Evolutionary conservation across 352 stramenopile species (phyloP), one percentile per base, ranked within the genome.

Genomic region (Phytophthora megakarya): DNA sequence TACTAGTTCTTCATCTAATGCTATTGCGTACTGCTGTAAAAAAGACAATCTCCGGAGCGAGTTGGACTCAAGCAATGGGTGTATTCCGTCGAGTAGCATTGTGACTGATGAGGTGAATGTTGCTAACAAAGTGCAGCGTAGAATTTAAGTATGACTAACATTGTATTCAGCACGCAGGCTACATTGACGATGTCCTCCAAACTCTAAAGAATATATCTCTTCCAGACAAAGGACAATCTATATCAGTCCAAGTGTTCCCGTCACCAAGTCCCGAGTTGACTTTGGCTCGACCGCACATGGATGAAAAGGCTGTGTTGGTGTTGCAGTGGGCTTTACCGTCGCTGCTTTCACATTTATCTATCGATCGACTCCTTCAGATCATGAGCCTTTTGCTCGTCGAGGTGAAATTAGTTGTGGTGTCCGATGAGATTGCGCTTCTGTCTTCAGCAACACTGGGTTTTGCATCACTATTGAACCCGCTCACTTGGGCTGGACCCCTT

Each of bases 361-460:
- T 84, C 28, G 70, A 84, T 35, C 55, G 65, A 3, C 52, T 81
- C 7, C 65, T 86, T 16, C 70, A 75, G n/a, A 71, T 84, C 42
- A 28, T 84, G 30, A 70, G 65, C 15, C 48, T 81, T 9, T 43
- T 86, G 30, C 54, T 86, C 19, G 40, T 78, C 12, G 78, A 86
- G 53, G 79, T 84, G 68, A 86, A 86, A 33, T 59, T 86, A 13
- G 73, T 86, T 37, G 40, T 86, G 15, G 70, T 84, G 40, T 84
- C 70, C 16, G 73, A 82, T 39, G 65, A 78, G 18, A 68, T 83
- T 11, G 65, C 64, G 9, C 69, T 79, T 1, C 38, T 86, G 26
- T 84, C 78, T 3, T 73, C 78, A 45, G 61, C 60, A 33, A 83
- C 72, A 9, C 33, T 86, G 26, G 74, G 67, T 2, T 53, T 86